Conservation (phyloP, 2,329 filamentous ascomycete genomes). For the Botrytis porri region DNA sequence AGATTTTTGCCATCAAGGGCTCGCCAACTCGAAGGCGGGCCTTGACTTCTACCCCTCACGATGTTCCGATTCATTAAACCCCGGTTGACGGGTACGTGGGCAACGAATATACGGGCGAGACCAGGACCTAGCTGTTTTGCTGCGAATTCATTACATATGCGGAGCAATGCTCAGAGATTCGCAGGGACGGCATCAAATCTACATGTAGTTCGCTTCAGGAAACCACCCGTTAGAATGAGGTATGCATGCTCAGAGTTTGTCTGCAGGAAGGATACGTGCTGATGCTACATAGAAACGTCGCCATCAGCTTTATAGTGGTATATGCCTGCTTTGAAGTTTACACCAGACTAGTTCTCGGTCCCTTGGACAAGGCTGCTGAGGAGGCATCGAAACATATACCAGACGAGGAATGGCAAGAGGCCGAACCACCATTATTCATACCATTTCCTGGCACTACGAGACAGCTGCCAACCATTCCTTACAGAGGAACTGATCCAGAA, state of each 20-base stretch:
- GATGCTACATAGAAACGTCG: slow-evolving; percentile 26
- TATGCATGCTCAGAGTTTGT: slow-evolving; percentile 19
- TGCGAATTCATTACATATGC: slow-evolving; percentile 32
- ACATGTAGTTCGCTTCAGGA: slow-evolving; percentile 33
- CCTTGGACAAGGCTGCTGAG: slow-evolving; percentile 40
- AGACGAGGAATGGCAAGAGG: slow-evolving; percentile 44
- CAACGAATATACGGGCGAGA: slow-evolving; percentile 4
- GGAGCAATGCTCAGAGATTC: slow-evolving; percentile 27
- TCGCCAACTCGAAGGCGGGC: slow-evolving; percentile 34
- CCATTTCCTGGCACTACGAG: slow-evolving; percentile 59
- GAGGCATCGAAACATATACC: slow-evolving; percentile 44
- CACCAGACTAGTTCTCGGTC: slow-evolving; percentile 46
- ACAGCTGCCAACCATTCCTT: slow-evolving; percentile 48
- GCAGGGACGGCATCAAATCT: slow-evolving; percentile 26
- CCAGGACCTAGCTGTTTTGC: slow-evolving; percentile 21
- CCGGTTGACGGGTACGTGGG: slow-evolving; percentile 13
- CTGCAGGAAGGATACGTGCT: background rate
- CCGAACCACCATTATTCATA: slow-evolving; percentile 53
- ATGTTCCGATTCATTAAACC: slow-evolving; percentile 34
- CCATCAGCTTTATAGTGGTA: slow-evolving; percentile 39
- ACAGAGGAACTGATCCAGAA: slow-evolving; percentile 58
- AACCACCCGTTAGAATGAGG: slow-evolving; percentile 23
- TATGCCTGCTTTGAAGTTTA: slow-evolving; percentile 45
- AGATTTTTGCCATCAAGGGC: slow-evolving; percentile 23
- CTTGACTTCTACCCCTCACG: slow-evolving; percentile 23